These are phyloP conservation scores for Globisporangium parvum DNA, from an alignment of 352 stramenopile genomes.

Conservation along the genomic window DNA sequence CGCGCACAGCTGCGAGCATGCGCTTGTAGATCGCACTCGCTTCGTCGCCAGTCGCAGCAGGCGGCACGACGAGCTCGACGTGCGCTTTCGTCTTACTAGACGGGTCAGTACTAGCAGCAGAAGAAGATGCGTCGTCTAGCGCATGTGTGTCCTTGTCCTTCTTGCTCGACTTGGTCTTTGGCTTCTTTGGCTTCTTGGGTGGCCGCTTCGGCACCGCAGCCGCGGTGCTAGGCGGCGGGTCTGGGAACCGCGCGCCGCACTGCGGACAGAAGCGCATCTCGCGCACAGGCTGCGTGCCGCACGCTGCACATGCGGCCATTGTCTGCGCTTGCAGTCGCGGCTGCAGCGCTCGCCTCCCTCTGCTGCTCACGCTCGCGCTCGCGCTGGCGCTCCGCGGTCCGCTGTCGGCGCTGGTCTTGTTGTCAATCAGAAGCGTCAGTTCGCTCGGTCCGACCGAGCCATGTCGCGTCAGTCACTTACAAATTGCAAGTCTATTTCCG, in stretches of 20 bases:
- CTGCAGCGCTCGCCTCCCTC: no score
- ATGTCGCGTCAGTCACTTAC: no score
- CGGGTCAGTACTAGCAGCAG: neutral
- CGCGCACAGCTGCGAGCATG: conserved; percentile 70
- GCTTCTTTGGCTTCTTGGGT: conserved; percentile 12
- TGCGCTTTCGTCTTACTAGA: neutral
- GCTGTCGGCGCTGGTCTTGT: no score
- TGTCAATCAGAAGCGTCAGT: no score
- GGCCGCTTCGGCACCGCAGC: conserved; percentile 8
- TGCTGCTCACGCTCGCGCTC: no score
- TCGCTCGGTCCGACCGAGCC: no score
- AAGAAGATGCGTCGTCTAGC: neutral
- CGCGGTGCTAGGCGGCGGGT: neutral
- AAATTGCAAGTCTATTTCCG: no score
- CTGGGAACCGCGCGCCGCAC: conserved; percentile 30
- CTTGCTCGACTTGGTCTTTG: conserved; percentile 9
- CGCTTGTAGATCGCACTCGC: conserved; percentile 74
- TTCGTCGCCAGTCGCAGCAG: conserved; percentile 59
- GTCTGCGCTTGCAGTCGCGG: conserved; percentile 1
- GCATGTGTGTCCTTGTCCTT: conserved; percentile 12
- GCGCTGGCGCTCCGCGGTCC: no score
- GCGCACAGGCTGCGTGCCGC: conserved; percentile 17
- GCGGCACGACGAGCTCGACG: conserved; percentile 36
- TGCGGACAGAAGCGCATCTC: conserved; percentile 48
- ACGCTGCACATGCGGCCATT: conserved; percentile 36